Base-by-base conservation (phyloP, 768 basidiomycete genomes). In the Boletus sp. region DNA sequence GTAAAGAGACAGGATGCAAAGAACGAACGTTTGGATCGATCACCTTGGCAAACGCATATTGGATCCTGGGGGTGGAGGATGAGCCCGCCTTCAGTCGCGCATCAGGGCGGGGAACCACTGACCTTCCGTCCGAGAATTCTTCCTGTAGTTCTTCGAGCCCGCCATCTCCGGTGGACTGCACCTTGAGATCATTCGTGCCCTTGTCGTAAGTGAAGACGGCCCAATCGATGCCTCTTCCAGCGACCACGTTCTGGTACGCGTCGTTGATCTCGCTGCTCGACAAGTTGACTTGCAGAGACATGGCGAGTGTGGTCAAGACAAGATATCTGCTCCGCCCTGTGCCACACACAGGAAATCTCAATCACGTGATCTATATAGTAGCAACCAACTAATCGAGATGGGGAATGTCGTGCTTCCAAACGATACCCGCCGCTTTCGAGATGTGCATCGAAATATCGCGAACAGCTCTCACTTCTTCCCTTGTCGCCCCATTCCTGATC, bases 71-170 rank as follows among this genome's bases (percentile, higher is more conserved):
- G 39, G 9, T 14, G 48, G 7, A 25, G 17, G 46, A 50, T 56
- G 17, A 60, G 54, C n/a, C 35, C 19, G 38, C 56, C 52, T 23
- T 5, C 25, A 21, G 29, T 48, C 56, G 55, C 21, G 14, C 27
- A 30, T 34, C 1, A 35, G 0, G 6, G 41, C 25, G 41, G 25
- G 30, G 40, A 39, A 48, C 37, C 11, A 67, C 85, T 41, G 57
- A 91, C 92, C 89, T 79, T 54, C 93, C 95, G 70, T 98, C 94
- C 39, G 87, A 90, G 72, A 98, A 98, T 73, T 96, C 94, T 63
- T 98, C 95, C 65, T 90, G 83, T 3, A 98, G 75, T 63, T 93
- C 93, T 60, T 95, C 89, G 11, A 98, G 78, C 1, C 93, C 92
- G n/a, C 88, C 90, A 51, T 76, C 77, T n/a, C 94, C 94, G 2